A percentile compares a stretch with the other conserved stretches of the same genome.
Conservation (phyloP, 257 asterid genomes). For the Cordia subcordata region DNA sequence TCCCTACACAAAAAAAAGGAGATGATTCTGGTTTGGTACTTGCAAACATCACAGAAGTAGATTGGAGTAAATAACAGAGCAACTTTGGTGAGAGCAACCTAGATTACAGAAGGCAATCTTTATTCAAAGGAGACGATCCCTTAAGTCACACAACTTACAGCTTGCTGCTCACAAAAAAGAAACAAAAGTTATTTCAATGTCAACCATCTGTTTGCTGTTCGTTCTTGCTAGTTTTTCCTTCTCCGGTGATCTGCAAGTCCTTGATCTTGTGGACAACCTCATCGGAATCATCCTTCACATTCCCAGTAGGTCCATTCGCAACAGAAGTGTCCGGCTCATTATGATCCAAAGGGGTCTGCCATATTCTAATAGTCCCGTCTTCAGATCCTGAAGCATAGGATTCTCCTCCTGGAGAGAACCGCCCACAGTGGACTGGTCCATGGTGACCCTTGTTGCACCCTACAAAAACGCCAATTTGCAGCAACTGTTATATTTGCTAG, state of each 20-base stretch:
- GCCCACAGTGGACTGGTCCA: slow-evolving; percentile 94
- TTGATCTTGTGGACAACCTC: slow-evolving; percentile 52
- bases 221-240: slow-evolving; percentile 11
- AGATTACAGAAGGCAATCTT: too few species aligned
- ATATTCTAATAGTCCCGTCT: slow-evolving; percentile 93
- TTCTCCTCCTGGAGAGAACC: slow-evolving; percentile 96
- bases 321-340: slow-evolving; percentile 37
- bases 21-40: too few species aligned
- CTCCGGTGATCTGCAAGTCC: slow-evolving; percentile 36
- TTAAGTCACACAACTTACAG: too few species aligned
- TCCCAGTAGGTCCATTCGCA: slow-evolving; percentile 31
- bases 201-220: not conserved
- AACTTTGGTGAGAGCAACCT: too few species aligned
- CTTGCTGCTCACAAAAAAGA: too few species aligned
- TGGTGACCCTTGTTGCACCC: slow-evolving; percentile 99
- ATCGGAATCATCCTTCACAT: slow-evolving; percentile 38
- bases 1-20: too few species aligned
- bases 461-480: slow-evolving; percentile 10
- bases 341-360: slow-evolving; percentile 62
- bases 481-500: not conserved
- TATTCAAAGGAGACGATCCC: too few species aligned
- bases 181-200: too few species aligned
- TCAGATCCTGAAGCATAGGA: slow-evolving; percentile 96
- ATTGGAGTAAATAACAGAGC: too few species aligned
- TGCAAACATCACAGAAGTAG: too few species aligned